Percentiles rank a stretch among this genome's conserved stretches.
Evolutionary conservation across 805 yeast genomes (phyloP).

Genomic region (Myxozyma monticola): DNA sequence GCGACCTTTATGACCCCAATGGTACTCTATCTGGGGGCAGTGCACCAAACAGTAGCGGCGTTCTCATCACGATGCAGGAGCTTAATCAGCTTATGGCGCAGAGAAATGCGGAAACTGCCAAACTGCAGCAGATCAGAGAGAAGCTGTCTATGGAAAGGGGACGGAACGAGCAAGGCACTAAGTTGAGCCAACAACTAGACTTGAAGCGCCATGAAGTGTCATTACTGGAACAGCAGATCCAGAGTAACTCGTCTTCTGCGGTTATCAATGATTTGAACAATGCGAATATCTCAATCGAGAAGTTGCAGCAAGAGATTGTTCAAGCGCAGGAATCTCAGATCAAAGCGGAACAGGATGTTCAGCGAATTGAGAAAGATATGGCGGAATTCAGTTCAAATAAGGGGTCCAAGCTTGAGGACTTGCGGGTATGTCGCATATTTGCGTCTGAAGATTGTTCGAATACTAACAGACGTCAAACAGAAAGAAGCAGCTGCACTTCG

Average conservation of each 20-base stretch:
- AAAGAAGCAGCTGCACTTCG: conserved; percentile 50
- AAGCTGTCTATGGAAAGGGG: conserved; percentile 13
- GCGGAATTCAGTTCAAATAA: conserved; percentile 77
- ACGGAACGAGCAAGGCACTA: conserved; percentile 23
- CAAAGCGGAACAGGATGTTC: conserved; percentile 48
- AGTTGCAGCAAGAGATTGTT: conserved; percentile 44
- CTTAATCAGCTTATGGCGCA: conserved; percentile 51
- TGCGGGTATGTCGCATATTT: conserved; percentile 41
- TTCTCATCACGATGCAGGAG: conserved; percentile 65
- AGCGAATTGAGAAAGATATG: conserved; percentile 68
- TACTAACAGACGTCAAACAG: conserved; percentile 30
- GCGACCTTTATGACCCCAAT: conserved; percentile 93
- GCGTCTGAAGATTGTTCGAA: conserved; percentile 1
- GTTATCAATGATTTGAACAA: conserved; percentile 36
- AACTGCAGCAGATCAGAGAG: conserved; percentile 44
- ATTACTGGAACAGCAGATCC: conserved; percentile 33
- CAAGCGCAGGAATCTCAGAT: conserved; percentile 41
- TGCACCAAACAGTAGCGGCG: conserved; percentile 53
- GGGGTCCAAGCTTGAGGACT: conserved; percentile 70
- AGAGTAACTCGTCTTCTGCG: conserved; percentile 23
- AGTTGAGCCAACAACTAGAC: conserved; percentile 34
- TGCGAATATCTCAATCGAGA: conserved; percentile 49
- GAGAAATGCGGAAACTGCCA: conserved; percentile 45
- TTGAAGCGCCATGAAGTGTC: conserved; percentile 38
- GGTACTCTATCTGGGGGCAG: conserved; percentile 98